These are phyloP conservation scores for Jatropha podagrica DNA, from an alignment of 441 rosid genomes.

Conservation along the genomic window DNA sequence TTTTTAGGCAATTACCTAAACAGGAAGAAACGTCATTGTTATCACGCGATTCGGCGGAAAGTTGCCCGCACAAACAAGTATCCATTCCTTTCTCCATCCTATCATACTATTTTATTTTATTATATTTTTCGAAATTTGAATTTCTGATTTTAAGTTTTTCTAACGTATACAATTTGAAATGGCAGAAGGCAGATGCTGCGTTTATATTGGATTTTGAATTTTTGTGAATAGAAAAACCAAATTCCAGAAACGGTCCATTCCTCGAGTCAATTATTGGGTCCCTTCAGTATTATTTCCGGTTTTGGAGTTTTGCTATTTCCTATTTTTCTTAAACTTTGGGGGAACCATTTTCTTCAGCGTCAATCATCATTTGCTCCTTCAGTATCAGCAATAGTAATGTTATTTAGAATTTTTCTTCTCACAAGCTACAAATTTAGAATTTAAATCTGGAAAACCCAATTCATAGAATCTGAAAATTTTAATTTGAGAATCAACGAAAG, in stretches of 20 bases:
- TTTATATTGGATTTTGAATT: no score
- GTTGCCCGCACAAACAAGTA: constrained; percentile 29
- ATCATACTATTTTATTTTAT: neutral
- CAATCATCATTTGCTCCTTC: neutral
- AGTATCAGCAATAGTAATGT: no score
- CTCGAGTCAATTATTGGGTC: neutral
- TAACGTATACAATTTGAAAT: neutral
- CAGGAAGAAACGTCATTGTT: constrained; percentile 43
- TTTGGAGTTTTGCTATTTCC: no score
- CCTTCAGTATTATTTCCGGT: neutral
- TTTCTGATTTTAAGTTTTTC: neutral
- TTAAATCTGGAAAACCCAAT: no score
- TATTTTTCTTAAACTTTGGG: neutral
- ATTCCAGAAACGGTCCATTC: constrained; percentile 10
- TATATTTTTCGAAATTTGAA: neutral
- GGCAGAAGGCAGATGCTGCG: no score
- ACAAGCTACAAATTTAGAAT: no score
- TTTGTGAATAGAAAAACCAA: neutral
- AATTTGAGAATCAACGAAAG: neutral
- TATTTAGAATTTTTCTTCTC: no score
- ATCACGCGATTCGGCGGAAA: constrained; percentile 43
- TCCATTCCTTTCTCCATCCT: neutral
- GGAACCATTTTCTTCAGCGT: neutral
- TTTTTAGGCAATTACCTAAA: constrained; percentile 36
- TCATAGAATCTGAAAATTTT: neutral